Evolutionary conservation across 2,329 filamentous ascomycete species (phyloP).

Genomic region (Rosellinia necatrix): DNA sequence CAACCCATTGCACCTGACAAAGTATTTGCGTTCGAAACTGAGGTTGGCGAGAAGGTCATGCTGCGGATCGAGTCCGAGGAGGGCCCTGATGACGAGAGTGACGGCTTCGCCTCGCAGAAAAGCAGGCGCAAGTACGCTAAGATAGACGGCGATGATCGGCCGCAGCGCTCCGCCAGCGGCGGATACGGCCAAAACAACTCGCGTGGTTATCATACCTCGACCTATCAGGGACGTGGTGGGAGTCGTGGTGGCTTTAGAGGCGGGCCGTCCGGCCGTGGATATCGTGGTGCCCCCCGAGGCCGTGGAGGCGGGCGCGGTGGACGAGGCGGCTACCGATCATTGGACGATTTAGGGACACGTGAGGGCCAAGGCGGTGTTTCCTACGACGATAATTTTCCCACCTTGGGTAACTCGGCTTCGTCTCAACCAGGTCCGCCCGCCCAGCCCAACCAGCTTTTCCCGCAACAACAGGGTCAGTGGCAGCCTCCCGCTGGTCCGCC

Average conservation of each 20-base stretch:
- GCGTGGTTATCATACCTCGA: constrained; percentile 47
- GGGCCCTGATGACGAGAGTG: constrained; percentile 64
- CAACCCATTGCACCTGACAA: constrained; percentile 72
- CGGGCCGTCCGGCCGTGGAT: constrained; percentile 42
- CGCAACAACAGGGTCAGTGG: constrained; percentile 33
- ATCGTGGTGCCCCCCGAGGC: constrained; percentile 38
- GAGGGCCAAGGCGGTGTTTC: constrained; percentile 53
- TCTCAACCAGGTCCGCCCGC: constrained; percentile 17
- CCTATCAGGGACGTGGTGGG: constrained; percentile 50
- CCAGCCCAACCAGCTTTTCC: constrained; percentile 29
- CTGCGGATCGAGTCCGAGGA: constrained; percentile 79
- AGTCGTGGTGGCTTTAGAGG: constrained; percentile 38
- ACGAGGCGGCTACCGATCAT: constrained; percentile 64
- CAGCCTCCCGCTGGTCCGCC: constrained; percentile 31
- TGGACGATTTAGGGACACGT: constrained; percentile 66
- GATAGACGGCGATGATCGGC: constrained; percentile 39
- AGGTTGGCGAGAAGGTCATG: constrained; percentile 84
- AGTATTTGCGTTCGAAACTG: constrained; percentile 77
- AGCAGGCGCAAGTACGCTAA: constrained; percentile 61
- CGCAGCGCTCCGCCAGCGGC: constrained; percentile 37
- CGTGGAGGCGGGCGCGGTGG: constrained; percentile 45
- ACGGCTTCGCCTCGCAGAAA: constrained; percentile 65
- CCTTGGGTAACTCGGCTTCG: constrained; percentile 30
- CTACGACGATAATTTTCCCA: constrained; percentile 51
- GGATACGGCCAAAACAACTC: constrained; percentile 41